Conservation (phyloP, 192 early-diverging fungal species). For the Rhizoclosmatium sp. region DNA sequence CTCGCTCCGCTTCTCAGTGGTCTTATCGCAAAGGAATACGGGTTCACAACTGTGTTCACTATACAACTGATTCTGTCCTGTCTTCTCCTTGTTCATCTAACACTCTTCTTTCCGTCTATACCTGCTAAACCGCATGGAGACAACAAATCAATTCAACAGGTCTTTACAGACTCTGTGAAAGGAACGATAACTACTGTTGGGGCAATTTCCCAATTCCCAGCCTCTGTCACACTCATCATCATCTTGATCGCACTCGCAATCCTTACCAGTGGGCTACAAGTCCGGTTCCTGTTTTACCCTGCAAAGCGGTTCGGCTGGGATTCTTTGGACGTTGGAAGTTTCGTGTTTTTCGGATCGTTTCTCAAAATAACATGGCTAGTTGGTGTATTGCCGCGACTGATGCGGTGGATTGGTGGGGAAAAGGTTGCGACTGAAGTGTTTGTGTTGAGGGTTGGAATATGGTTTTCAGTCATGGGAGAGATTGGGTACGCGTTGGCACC, state of each 20-base stretch:
- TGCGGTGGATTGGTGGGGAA: background rate
- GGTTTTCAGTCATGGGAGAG: background rate
- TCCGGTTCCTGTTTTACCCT: conserved; percentile 28
- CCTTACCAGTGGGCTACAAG: too few species aligned
- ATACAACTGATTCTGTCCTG: background rate
- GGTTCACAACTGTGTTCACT: conserved; percentile 4
- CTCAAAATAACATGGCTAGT: background rate
- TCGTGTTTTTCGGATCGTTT: background rate
- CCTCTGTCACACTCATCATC: background rate
- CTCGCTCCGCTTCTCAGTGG: conserved; percentile 18
- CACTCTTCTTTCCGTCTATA: conserved; percentile 7
- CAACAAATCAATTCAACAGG: conserved; percentile 2
- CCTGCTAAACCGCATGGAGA: too few species aligned
- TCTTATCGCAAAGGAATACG: background rate
- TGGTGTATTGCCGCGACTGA: background rate
- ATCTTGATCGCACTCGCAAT: background rate
- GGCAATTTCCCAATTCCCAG: background rate
- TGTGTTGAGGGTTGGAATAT: background rate
- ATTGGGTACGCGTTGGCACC: background rate
- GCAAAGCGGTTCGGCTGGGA: conserved; percentile 21
- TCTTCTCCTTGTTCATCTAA: background rate
- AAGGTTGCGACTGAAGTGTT: background rate
- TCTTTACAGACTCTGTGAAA: background rate
- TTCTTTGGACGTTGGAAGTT: background rate
- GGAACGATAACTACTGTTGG: background rate